phyloP scores from a whole-genome alignment of 2,329 filamentous ascomycete species.

The Ramichloridium luteum region DNA sequence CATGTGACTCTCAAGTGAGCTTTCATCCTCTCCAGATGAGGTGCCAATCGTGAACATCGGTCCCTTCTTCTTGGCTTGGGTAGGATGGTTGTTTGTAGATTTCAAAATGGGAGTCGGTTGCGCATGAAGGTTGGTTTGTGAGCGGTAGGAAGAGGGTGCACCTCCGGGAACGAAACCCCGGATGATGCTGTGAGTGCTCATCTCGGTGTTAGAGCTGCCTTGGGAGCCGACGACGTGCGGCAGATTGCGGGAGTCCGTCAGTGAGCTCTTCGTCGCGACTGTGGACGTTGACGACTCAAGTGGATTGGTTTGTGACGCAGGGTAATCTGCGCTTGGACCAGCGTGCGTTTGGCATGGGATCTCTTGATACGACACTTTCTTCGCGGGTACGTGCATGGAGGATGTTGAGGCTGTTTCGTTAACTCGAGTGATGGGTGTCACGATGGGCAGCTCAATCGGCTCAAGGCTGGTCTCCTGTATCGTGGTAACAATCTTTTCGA shows the following conservation, averaged over 20 bases:
- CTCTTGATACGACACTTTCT: not conserved
- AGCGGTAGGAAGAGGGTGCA: slow-evolving; percentile 56
- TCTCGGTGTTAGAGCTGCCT: slow-evolving; percentile 51
- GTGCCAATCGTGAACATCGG: slow-evolving; percentile 60
- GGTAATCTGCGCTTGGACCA: slow-evolving; percentile 6
- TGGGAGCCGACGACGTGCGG: slow-evolving; percentile 36
- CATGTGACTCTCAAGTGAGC: slow-evolving; percentile 56
- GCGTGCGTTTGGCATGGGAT: slow-evolving; percentile 3
- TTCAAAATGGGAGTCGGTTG: slow-evolving; percentile 51
- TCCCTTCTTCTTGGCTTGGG: slow-evolving; percentile 49
- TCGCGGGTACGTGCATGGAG: slow-evolving; percentile 1
- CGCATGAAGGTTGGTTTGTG: slow-evolving; percentile 42
- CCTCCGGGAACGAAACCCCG: slow-evolving; percentile 75
- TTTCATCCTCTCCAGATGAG: slow-evolving; percentile 76
- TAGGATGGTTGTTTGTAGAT: slow-evolving; percentile 8
- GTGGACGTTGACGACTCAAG: slow-evolving; percentile 50
- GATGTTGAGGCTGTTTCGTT: slow-evolving; percentile 9
- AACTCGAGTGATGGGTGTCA: slow-evolving; percentile 9
- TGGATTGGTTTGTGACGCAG: slow-evolving; percentile 11
- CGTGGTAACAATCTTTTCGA: slow-evolving; percentile 87
- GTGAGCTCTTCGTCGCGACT: slow-evolving; percentile 30
- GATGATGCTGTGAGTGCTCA: slow-evolving; percentile 58
- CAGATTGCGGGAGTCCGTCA: slow-evolving; percentile 1
- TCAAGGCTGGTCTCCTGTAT: slow-evolving; percentile 75
- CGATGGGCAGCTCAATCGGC: slow-evolving; percentile 36